Evolutionary conservation across 768 basidiomycete genomes (phyloP).

Genomic region (Boletus vinaceobasis): DNA sequence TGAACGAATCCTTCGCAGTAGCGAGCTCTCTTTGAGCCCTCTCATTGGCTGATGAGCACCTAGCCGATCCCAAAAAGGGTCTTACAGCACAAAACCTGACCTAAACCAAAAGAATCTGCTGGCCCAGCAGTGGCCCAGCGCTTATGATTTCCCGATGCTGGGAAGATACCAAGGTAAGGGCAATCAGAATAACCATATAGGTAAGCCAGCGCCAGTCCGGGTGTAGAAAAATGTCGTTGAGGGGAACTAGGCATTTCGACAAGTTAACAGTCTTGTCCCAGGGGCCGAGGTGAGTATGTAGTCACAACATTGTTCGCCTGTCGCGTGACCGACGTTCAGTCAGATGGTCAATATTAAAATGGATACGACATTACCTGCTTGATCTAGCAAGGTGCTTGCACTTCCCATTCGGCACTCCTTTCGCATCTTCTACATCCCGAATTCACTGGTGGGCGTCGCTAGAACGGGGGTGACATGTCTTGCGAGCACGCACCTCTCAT

Average conservation of each 20-base stretch:
- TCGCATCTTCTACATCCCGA: not conserved
- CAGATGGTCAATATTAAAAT: not conserved
- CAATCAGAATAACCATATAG: not conserved
- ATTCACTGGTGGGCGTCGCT: not conserved
- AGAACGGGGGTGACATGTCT: not conserved
- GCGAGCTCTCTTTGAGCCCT: too few species aligned
- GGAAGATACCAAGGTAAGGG: not conserved
- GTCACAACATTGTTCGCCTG: not conserved
- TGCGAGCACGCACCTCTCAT: not conserved
- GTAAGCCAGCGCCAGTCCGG: not conserved
- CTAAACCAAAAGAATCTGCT: too few species aligned
- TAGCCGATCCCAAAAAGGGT: too few species aligned
- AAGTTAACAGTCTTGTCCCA: not conserved
- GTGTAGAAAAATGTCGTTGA: too few species aligned
- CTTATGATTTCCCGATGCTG: too few species aligned
- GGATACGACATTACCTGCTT: not conserved
- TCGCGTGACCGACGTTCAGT: not conserved
- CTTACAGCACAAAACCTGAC: too few species aligned
- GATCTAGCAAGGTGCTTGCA: not conserved
- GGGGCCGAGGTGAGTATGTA: not conserved
- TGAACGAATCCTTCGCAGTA: too few species aligned
- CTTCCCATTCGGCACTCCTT: not conserved
- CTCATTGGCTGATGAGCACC: too few species aligned
- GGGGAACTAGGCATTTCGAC: not conserved
- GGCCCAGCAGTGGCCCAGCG: too few species aligned